Evolutionary conservation across 1,284 basidiomycete species (phyloP), one percentile per base, ranked within the genome.

Genomic region (Ustilago cynodontis): DNA sequence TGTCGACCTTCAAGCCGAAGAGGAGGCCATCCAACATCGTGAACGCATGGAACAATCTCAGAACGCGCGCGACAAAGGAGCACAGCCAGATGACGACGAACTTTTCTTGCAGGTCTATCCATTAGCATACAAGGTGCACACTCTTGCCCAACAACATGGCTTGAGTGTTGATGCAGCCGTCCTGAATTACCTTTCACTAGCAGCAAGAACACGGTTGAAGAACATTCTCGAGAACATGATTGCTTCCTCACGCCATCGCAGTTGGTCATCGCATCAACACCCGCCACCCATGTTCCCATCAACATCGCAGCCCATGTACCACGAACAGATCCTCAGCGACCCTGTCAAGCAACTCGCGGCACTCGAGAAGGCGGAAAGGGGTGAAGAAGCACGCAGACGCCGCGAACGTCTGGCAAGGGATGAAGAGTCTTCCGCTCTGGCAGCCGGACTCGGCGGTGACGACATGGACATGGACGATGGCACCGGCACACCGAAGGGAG

Each of bases 201-300:
- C 83, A 11, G 76, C 84, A 4, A 70, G 78, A 31, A 78, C 74
- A 22, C 65, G 84, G 3, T 70, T 85, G 67, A 82, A 82, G 41
- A 85, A 83, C 56, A 64, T 86, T 20, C 65, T 84, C 41, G 84
- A 85, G 51, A 58, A 56, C 39, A 86, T 86, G 84, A 73, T 86
- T 29, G 68, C 73, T 14, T 71, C 80, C 8, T 81, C 82, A 6
- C 73, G 84, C 5, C 84, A 86, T 55, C 80, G 84, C 18, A 73
- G 70, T 57, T 85, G 83, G 83, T 78, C 81, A 6, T 75, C 82
- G 11, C 79, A 84, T 58, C 77, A 82, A 29, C 80, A 84, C 22
- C 60, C 70, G 14, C 81, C 84, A 16, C 81, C 83, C 4, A 24
- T 80, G 28, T 73, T 59, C 39, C 59, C 69, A 22, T 64, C 74